These are phyloP conservation scores for Fragaria nilgerrensis DNA, from an alignment of 306 rosid species.

Conservation along the genomic window DNA sequence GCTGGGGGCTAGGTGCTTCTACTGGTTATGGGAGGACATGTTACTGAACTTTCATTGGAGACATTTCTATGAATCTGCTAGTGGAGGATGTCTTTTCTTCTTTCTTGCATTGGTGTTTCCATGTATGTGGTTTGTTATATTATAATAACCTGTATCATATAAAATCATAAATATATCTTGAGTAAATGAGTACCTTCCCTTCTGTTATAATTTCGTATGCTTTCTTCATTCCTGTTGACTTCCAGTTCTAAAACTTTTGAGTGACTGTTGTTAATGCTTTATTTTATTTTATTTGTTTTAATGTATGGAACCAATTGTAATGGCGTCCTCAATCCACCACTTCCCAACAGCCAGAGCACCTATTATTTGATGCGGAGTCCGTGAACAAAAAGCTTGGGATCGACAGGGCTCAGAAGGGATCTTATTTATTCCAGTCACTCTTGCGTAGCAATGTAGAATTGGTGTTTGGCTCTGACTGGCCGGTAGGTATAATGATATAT, in stretches of 20 bases:
- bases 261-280: background rate
- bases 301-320: background rate
- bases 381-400: conserved; percentile 65
- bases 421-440: conserved; percentile 66
- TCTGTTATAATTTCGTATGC: background rate
- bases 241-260: background rate
- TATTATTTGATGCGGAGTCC: conserved; percentile 63
- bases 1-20: background rate
- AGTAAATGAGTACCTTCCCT: background rate
- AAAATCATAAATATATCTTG: background rate
- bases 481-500: conserved; percentile 45
- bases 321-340: background rate
- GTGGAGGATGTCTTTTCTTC: conserved; percentile 7
- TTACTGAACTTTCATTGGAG: background rate
- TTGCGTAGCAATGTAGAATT: conserved; percentile 46
- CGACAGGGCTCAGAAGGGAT: conserved; percentile 73
- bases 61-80: background rate
- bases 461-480: conserved; percentile 89
- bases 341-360: conserved; percentile 71
- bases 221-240: background rate
- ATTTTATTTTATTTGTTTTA: background rate
- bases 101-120: background rate
- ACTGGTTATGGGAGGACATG: background rate
- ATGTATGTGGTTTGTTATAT: background rate
- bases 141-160: background rate